Conservation (phyloP, 768 basidiomycete species). For the Hebeloma cylindrosporum region DNA sequence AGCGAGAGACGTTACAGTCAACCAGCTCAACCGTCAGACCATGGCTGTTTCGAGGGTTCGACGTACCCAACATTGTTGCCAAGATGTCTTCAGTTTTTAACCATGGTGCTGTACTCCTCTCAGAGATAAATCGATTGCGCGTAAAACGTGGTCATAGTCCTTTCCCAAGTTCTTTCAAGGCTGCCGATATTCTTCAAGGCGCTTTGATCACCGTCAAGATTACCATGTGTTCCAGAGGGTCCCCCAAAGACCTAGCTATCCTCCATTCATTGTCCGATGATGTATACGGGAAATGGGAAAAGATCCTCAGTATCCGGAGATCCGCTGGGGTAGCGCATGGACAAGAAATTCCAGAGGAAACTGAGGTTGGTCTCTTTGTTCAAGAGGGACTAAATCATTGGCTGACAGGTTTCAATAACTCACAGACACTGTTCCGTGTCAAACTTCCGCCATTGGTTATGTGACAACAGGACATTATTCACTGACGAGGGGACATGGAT, state of each 20-base stretch:
- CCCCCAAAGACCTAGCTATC: constrained; percentile 70
- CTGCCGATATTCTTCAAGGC: constrained; percentile 49
- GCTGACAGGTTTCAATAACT: constrained; percentile 37
- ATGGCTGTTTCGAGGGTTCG: constrained; percentile 73
- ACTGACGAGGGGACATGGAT: constrained; percentile 72
- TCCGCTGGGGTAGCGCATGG: constrained; percentile 12
- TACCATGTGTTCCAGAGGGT: constrained; percentile 62
- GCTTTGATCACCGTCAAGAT: constrained; percentile 72
- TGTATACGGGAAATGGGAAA: constrained; percentile 50
- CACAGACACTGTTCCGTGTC: constrained; percentile 40
- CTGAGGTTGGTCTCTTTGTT: constrained; percentile 19
- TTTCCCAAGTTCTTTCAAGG: constrained; percentile 31
- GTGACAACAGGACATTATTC: constrained; percentile 85
- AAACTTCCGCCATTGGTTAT: constrained; percentile 67
- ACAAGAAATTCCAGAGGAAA: constrained; percentile 31
- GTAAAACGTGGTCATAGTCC: constrained; percentile 49
- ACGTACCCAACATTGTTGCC: constrained; percentile 45
- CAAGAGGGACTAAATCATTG: too few relatives aligned
- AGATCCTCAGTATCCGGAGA: constrained; percentile 24
- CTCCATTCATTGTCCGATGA: constrained; percentile 65
- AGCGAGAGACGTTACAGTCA: constrained; percentile 41
- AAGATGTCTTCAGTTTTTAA: constrained; percentile 38
- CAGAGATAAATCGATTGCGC: constrained; percentile 60
- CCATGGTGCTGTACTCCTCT: constrained; percentile 44
- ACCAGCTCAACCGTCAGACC: constrained; percentile 32